Base-by-base conservation (phyloP, 148 eudicot genomes). In the Rhododendron williamsianum region DNA sequence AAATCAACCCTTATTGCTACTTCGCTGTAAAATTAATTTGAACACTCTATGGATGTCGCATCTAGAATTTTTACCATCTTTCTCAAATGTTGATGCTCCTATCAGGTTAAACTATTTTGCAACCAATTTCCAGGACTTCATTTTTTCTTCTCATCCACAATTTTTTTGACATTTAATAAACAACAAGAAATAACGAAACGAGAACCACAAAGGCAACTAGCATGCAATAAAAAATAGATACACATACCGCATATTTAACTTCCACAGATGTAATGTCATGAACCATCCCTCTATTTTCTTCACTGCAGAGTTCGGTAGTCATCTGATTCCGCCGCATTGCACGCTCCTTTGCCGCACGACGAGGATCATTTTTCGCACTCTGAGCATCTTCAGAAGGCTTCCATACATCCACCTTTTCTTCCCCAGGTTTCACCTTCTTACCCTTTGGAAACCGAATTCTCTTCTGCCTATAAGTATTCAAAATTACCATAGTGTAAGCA, bases 401-500 rank as follows among this genome's bases (percentile, higher is more conserved):
- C 54, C 71, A 85, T 23, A 49, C 84, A 51, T 82, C 84, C 33
- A 85, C 86, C 11, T 83, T 92, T 54, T 86, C 90, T 63, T 87
- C 83, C 10, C 88, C 95, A 30, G 87, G 77, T 83, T 93, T 95
- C 56, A 89, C 86, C 89, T 96, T 96, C 93, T 92, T 96, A 25
- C 95, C 95, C 86, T 95, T 96, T 13, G 99, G 99, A 88, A 96
- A 95, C 88, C 95, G 92, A 71, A 93, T 93, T 84, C 90, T 91
- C 89, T 95, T 96, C 83, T 92, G 91, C 90, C 98, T 95, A 83
- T 13, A 77, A 33, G 89, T 45, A 84, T 72, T 84, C 69, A 82
- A 54, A 71, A 71, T 45, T 6, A 84, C 52, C 80, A 49, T 49
- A 76, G 45, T 27, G 51, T 33, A 76, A 85, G 60, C 12, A 51